Base-by-base conservation (phyloP, 2,329 filamentous ascomycete genomes). In the Epichloe sylvatica region DNA sequence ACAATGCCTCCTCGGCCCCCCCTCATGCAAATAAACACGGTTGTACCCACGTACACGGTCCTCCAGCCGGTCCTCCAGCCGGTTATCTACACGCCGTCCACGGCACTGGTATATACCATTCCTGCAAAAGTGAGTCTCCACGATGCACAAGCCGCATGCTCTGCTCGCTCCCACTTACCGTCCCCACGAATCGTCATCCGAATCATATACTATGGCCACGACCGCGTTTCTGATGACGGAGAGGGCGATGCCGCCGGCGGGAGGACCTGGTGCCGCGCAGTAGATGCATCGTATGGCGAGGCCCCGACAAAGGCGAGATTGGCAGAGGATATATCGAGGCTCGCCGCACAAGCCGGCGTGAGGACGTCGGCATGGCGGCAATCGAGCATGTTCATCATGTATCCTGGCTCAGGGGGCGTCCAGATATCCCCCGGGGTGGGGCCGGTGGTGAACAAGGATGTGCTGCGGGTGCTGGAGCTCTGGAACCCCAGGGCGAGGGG, bases 401-500 rank as follows among this genome's bases (percentile, higher is more conserved):
- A 36, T 6, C 11, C 34, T 3, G 37, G 45, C 13, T 34, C 49
- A 11, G 30, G 15, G 38, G 38, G n/a, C 6, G 30, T 44, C 15
- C n/a, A 23, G 7, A 38, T 50, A 8, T 15, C 9, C 1, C 21
- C 33, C 11, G 23, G 12, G 12, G 38, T 25, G 1, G 52, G 47
- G 1, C 44, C 45, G 7, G 47, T 50, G 4, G 4, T 40, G 8
- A 49, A 47, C n/a, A 39, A 37, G 2, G 41, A 36, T 9, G 44
- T 36, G 12, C 19, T 45, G 41, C 35, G 37, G 7, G 42, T 33
- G 17, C n/a, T 51, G 47, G 17, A 23, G 13, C 8, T 47, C 3
- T 9, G 11, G 33, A 33, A 30, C 12, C 6, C 30, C 30, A 12
- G 17, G 38, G 59, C 56, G n/a, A 49, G 54, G 40, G 58, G 56